These are phyloP conservation scores for Didymosphaeria variabile DNA, from an alignment of 2,329 filamentous ascomycete genomes.

Conservation along the genomic window DNA sequence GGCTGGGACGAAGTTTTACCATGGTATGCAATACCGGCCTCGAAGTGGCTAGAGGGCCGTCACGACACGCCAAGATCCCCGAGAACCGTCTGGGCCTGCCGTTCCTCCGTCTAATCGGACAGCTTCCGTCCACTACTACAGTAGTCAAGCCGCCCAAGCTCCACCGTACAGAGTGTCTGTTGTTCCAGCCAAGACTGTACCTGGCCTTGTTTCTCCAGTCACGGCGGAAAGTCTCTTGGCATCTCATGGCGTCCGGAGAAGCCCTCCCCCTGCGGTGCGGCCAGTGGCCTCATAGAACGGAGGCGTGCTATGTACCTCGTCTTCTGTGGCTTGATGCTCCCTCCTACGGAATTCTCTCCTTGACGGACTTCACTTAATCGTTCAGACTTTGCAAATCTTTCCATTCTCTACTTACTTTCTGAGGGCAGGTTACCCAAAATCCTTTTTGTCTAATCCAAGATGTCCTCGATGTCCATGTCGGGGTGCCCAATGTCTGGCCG, in stretches of 20 bases:
- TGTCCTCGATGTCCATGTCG: conserved; percentile 25
- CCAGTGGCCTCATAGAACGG: conserved; percentile 5
- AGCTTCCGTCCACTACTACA: conserved; percentile 12
- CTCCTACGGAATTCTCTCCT: conserved; percentile 13
- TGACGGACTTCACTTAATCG: conserved; percentile 18
- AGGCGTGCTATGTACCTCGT: conserved; percentile 4
- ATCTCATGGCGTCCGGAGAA: background rate
- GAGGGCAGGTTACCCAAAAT: conserved; percentile 24
- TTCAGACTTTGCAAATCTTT: conserved; percentile 25
- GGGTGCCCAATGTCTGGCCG: conserved; percentile 33
- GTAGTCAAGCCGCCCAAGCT: conserved; percentile 19
- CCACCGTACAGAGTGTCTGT: conserved; percentile 22
- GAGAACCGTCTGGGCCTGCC: background rate
- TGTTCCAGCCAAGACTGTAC: conserved; percentile 29
- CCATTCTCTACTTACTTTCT: conserved; percentile 17
- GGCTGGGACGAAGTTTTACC: background rate
- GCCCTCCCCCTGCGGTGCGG: background rate
- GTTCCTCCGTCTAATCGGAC: background rate
- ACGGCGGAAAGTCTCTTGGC: conserved; percentile 12
- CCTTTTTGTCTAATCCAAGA: conserved; percentile 17
- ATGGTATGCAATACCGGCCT: background rate
- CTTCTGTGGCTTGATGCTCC: conserved; percentile 18
- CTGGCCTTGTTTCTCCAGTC: conserved; percentile 10
- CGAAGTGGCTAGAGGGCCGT: background rate
- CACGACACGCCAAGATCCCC: conserved; percentile 6